Evolutionary conservation across 2,329 filamentous ascomycete species (phyloP), one percentile per base, ranked within the genome.

Genomic region (Diaporthe capsici): DNA sequence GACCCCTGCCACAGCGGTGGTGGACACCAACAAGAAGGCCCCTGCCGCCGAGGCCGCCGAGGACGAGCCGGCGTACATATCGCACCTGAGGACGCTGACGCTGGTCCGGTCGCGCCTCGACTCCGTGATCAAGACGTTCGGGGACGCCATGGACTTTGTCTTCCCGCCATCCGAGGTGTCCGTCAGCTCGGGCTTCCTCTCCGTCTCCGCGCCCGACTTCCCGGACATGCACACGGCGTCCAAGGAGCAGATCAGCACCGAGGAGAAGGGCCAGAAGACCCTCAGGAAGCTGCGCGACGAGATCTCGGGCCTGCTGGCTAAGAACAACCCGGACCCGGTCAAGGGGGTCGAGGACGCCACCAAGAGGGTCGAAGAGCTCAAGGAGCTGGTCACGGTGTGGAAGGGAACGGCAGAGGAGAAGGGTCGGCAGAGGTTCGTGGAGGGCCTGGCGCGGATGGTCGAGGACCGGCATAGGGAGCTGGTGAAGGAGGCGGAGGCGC

Each of bases 371-470:
- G 93, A 95, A 81, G 92, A 94, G 81, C 88, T 98, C 74, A 93
- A 95, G 81, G 90, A 92, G 77, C 85, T 98, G 78, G 91, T 92
- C 5, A 86, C 86, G n/a, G 92, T 99, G 31, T 99, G 97, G 96
- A 96, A 94, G 82, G 95, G 95, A n/a, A 98, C 97, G 3, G 94
- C 94, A 0, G 97, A 99, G 85, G 97, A 98, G 83, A 97, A 94
- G 84, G 95, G 95, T 8, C 88, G 97, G 72, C 86, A 86, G 13
- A 94, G 91, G 80, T 95, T 98, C 82, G 92, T 99, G 25, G 96
- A 98, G 78, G 89, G 90, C 71, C 83, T 99, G 80, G 92, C 92
- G 47, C 95, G 92, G 86, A 89, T 95, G 84, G 94, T 98, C 1
- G 95, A 98, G 81, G 96, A 98, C 78, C 87, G 87, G 75, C 90